Conservation (phyloP, 306 rosid species). For the Rosa chinensis region DNA sequence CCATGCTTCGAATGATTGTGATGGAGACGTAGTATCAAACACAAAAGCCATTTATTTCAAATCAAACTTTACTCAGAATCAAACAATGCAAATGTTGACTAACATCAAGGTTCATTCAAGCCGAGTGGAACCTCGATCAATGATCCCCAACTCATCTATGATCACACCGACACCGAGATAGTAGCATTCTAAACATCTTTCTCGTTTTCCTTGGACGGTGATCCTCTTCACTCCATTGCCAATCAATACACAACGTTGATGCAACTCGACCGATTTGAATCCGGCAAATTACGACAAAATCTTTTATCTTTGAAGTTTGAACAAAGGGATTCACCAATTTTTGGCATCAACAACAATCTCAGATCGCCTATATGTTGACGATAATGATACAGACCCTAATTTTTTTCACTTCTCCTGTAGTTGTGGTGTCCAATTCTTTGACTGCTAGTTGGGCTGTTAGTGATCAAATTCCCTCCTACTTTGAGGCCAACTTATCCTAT, state of each 20-base stretch:
- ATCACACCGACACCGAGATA: neutral
- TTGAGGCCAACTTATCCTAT: neutral
- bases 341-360: neutral
- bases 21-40: neutral
- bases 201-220: neutral
- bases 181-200: neutral
- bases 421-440: neutral
- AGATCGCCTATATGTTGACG: neutral
- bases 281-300: neutral
- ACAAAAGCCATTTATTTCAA: neutral
- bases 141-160: neutral
- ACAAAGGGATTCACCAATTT: neutral
- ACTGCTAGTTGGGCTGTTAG: neutral
- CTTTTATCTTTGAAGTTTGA: neutral
- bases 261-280: neutral
- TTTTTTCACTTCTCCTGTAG: neutral
- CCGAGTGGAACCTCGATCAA: neutral
- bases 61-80: neutral
- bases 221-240: neutral
- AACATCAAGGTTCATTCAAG: neutral
- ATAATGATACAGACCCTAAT: neutral
- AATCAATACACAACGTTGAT: neutral
- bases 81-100: neutral
- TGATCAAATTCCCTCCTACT: neutral
- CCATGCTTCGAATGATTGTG: neutral